Conservation (phyloP, 441 rosid genomes). For the Jatropha podagrica region DNA sequence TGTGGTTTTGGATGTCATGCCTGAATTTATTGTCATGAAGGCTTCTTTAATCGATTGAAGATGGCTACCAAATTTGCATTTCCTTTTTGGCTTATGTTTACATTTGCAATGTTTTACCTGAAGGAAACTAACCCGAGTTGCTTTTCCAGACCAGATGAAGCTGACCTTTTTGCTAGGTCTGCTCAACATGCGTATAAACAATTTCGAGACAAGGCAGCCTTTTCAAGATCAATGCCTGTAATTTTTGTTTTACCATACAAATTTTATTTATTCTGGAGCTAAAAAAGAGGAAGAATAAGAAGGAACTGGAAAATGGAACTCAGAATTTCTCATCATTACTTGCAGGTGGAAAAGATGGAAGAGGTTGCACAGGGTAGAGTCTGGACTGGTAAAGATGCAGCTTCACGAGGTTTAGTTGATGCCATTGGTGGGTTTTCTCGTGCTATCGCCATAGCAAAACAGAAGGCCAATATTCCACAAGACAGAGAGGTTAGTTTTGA, state of each 20-base stretch:
- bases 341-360: slow-evolving; percentile 90
- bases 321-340: slow-evolving; percentile 11
- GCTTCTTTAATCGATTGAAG: background rate
- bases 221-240: slow-evolving; percentile 88
- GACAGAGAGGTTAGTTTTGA: slow-evolving; percentile 50
- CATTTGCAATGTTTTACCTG: slow-evolving; percentile 9
- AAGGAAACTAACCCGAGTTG: slow-evolving; percentile 16
- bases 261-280: background rate
- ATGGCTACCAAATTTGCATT: background rate
- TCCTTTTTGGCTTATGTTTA: slow-evolving; percentile 14
- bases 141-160: slow-evolving; percentile 79
- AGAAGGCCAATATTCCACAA: slow-evolving; percentile 78
- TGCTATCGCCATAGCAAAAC: slow-evolving; percentile 88
- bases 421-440: slow-evolving; percentile 85
- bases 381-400: slow-evolving; percentile 96
- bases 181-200: slow-evolving; percentile 76
- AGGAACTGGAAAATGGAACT: background rate
- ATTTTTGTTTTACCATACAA: slow-evolving; percentile 21
- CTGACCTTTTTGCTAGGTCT: slow-evolving; percentile 80
- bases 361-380: slow-evolving; percentile 98
- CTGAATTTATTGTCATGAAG: background rate
- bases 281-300: background rate
- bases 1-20: background rate
- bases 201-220: slow-evolving; percentile 89
- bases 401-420: slow-evolving; percentile 81